Base-by-base conservation (phyloP, 1,284 basidiomycete species). In the Trichosporon sp. region DNA sequence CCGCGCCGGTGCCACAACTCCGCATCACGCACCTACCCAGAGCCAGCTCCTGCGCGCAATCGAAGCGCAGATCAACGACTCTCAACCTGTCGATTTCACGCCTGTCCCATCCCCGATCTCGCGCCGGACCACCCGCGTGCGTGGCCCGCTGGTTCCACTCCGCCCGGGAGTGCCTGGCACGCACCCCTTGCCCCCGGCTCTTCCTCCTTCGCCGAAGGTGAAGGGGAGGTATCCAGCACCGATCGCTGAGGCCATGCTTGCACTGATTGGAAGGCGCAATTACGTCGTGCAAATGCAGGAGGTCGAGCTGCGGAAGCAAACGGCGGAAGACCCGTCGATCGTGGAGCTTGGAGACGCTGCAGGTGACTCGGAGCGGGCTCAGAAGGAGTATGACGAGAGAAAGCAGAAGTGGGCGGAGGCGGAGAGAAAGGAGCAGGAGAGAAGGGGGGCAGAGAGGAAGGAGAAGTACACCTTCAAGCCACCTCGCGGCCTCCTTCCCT, bases 401-500 rank as follows among this genome's bases (percentile, higher is more conserved):
- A 19, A 54, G 51, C 8, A 21, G 51, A 16, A 54, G 21, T 10
- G 51, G 19, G 21, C 3, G 51, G 51, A 54, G 51, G 19, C 14
- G 8, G 51, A 54, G 51, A 4, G 51, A 19, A 54, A 54, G 21
- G 51, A 21, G 51, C 4, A 16, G 16, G 43, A 46, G 16, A 16
- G 43, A 11, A 4, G 12, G 12, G 54, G 32, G 26, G 12, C 26
- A 14, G 54, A 59, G 54, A 10, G 54, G 26, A 31, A 11, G 16
- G 31, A 63, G 16, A 63, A 63, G 59, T 63, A 63, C 32, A 63
- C 59, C 31, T 63, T 63, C 59, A 35, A 32, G 59, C 59, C 59
- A 2, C 59, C 59, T 2, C 59, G 59, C 2, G 59, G 59, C 31
- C 32, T 63, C 1, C 59, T 63, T 10, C 59, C 59, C 7, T 63